Base-by-base conservation (phyloP, 164 flowering plant species). In the Chimonanthus salicifolius region DNA sequence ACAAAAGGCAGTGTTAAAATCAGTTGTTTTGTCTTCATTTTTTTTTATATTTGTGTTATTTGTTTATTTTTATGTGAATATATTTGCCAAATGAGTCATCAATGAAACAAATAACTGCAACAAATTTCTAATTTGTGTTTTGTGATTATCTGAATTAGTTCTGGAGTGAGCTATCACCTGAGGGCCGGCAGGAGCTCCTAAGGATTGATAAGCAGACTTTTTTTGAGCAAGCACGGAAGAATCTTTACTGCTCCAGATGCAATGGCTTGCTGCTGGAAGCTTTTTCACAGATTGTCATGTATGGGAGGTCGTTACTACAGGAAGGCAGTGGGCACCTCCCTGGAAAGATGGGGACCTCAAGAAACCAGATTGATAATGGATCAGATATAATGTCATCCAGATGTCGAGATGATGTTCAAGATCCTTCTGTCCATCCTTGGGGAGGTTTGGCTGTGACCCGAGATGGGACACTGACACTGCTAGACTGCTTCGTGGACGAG, bases 241-340 rank as follows among this genome's bases (percentile, higher is more conserved):
- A 88, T 78, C 89, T 93, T 87, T 95, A 92, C 85, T 95, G 98
- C 81, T 93, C 99, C 67, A 85, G 99, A 78, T 95, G 99, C 85
- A 95, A 93, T 81, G 99, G 99, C 48, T 82, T 95, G 71, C 80
- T 95, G 78, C 96, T 95, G 3, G 98, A 95, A 85, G 91, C 91
- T 46, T 95, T 89, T 81, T 76, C 90, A 81, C 99, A 91, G 80
- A 92, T 95, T 84, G 91, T 89, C 74, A 87, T 85, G 88, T 88
- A 92, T 80, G 97, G 98, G 7, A 95, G 90, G 81, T 89, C 97
- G 47, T 80, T 88, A 80, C 96, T 84, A 75, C 96, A 87, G 49
- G 93, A 91, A 62, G 88, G 83, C 73, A 78, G 74, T 76, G 80
- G 71, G 33, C 80, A 79, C 69, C 79, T 78, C 78, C 50, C 80